Evolutionary conservation across 257 asterid species (phyloP).

Genomic region (Catharanthus roseus): DNA sequence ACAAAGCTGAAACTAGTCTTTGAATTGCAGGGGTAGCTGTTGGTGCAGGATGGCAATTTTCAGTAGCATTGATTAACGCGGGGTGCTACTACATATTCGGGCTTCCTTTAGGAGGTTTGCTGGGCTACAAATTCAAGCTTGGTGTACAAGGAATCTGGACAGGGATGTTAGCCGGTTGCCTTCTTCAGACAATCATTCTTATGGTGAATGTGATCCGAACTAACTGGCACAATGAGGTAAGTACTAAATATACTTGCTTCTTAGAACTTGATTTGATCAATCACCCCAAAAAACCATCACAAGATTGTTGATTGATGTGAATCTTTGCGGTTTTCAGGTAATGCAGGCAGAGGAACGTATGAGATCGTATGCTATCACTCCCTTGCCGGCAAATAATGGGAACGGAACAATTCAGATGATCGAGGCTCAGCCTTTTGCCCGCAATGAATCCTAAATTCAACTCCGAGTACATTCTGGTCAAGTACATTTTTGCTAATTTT

Average conservation of each 20-base stretch:
- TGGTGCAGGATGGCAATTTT: slow-evolving; percentile 86
- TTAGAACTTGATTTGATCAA: background rate
- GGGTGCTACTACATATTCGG: slow-evolving; percentile 61
- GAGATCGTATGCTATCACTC: slow-evolving; percentile 19
- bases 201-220: slow-evolving; percentile 30
- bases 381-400: slow-evolving; percentile 29
- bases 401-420: slow-evolving; percentile 20
- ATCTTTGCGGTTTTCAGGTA: slow-evolving; percentile 42
- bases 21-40: slow-evolving; percentile 73
- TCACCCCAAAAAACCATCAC: background rate
- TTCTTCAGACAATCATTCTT: slow-evolving; percentile 60
- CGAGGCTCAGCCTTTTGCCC: background rate
- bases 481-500: background rate
- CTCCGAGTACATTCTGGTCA: background rate
- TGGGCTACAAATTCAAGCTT: slow-evolving; percentile 51
- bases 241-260: background rate
- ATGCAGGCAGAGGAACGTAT: slow-evolving; percentile 51
- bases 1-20: background rate
- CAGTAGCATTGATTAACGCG: slow-evolving; percentile 60
- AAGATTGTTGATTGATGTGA: background rate
- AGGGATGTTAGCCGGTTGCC: slow-evolving; percentile 66
- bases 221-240: slow-evolving; percentile 68
- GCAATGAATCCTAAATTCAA: background rate
- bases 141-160: slow-evolving; percentile 80
- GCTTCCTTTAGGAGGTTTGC: slow-evolving; percentile 73